These are phyloP conservation scores for Pseudopithomyces maydicus DNA, from an alignment of 2,329 filamentous ascomycete species.

Conservation along the genomic window DNA sequence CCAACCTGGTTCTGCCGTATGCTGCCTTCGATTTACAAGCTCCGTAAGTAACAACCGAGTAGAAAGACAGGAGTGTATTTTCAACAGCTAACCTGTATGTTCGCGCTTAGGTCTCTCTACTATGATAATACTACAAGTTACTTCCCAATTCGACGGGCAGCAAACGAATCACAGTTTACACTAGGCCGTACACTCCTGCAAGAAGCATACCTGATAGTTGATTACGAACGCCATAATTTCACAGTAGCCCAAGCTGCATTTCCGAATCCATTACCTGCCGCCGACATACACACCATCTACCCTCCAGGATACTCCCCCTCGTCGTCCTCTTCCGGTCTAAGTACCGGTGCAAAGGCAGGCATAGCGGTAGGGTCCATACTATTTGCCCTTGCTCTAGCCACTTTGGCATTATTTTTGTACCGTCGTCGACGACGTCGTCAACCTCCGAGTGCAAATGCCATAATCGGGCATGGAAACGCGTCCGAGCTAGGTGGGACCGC, in stretches of 20 bases:
- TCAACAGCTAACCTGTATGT: too few species aligned
- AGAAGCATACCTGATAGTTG: slow-evolving; percentile 61
- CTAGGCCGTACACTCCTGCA: slow-evolving; percentile 72
- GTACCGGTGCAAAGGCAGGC: slow-evolving; percentile 38
- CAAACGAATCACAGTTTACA: slow-evolving; percentile 61
- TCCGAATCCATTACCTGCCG: slow-evolving; percentile 34
- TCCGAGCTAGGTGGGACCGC: slow-evolving; percentile 29
- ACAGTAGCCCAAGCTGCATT: slow-evolving; percentile 48
- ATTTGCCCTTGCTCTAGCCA: slow-evolving; percentile 22
- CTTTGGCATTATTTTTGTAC: slow-evolving; percentile 27
- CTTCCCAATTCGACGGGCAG: slow-evolving; percentile 67
- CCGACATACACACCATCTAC: slow-evolving; percentile 33
- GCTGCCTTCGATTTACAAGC: slow-evolving; percentile 54
- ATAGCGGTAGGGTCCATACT: slow-evolving; percentile 32
- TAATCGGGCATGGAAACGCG: slow-evolving; percentile 10
- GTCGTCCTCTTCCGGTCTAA: slow-evolving; percentile 14
- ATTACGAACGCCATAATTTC: slow-evolving; percentile 54
- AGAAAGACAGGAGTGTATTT: too few species aligned
- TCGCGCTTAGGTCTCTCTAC: slow-evolving; percentile 44
- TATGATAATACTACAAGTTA: slow-evolving; percentile 68
- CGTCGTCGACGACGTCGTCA: slow-evolving; percentile 25
- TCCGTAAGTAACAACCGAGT: slow-evolving; percentile 39
- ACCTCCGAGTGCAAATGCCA: background rate
- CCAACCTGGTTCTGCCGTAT: slow-evolving; percentile 54
- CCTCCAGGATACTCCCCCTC: slow-evolving; percentile 12